These are phyloP conservation scores for Saturnispora zaruensis DNA, from an alignment of 805 yeast genomes.

Conservation along the genomic window DNA sequence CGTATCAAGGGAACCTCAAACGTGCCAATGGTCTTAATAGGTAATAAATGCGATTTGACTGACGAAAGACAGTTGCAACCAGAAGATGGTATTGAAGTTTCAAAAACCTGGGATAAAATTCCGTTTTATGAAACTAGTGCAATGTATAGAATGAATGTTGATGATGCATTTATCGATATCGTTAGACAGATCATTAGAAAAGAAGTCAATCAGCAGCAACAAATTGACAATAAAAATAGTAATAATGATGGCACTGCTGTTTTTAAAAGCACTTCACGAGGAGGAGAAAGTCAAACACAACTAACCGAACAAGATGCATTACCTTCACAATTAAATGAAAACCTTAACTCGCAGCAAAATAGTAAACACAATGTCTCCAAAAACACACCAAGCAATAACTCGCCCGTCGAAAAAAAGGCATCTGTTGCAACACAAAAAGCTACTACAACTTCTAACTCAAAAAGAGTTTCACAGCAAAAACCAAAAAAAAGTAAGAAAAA, in stretches of 20 bases:
- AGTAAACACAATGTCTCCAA: background rate
- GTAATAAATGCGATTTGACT: conserved; percentile 81
- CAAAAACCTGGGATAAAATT: conserved; percentile 79
- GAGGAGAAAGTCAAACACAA: background rate
- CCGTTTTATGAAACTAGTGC: conserved; percentile 94
- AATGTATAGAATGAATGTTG: conserved; percentile 80
- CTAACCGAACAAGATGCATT: background rate
- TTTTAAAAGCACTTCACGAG: background rate
- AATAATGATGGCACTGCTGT: background rate
- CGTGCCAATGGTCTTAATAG: conserved; percentile 86
- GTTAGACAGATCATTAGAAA: conserved; percentile 83
- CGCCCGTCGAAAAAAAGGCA: background rate
- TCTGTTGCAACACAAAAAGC: background rate
- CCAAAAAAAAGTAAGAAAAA: conserved; percentile 7
- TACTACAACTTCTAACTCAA: background rate
- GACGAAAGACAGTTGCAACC: conserved; percentile 68
- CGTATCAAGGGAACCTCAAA: conserved; percentile 67
- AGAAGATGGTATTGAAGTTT: conserved; percentile 74
- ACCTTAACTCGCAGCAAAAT: background rate
- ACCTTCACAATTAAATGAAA: background rate
- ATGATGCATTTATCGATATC: conserved; percentile 81
- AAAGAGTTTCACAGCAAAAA: background rate
- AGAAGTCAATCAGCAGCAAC: conserved; percentile 34
- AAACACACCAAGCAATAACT: background rate
- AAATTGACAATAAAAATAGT: conserved; percentile 4